phyloP scores from a whole-genome alignment of 2,329 filamentous ascomycete species.

The Fusarium vanettenii region DNA sequence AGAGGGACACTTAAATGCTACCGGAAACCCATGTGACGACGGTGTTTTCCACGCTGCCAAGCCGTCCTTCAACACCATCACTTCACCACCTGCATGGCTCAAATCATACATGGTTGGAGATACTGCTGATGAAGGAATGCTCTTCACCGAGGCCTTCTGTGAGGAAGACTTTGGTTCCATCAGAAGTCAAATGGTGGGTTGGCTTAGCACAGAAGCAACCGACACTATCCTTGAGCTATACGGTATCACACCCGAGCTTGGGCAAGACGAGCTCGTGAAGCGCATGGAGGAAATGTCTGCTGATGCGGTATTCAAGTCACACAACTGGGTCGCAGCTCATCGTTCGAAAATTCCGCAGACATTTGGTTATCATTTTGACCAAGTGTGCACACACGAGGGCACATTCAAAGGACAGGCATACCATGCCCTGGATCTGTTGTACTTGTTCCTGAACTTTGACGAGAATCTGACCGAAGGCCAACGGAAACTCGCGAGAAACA shows the following conservation, averaged over 20 bases:
- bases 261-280: background rate
- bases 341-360: slow-evolving; percentile 9
- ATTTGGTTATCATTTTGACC: slow-evolving; percentile 29
- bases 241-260: background rate
- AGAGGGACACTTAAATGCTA: slow-evolving; percentile 15
- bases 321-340: slow-evolving; percentile 23
- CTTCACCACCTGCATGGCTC: slow-evolving; percentile 16
- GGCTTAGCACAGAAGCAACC: background rate
- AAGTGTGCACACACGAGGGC: slow-evolving; percentile 20
- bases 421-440: slow-evolving; percentile 22
- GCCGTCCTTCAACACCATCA: background rate
- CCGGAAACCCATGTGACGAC: slow-evolving; percentile 27
- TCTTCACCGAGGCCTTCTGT: slow-evolving; percentile 11
- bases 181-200: background rate
- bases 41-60: slow-evolving; percentile 2
- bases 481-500: background rate
- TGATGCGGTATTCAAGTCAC: slow-evolving; percentile 13
- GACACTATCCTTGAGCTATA: slow-evolving; percentile 16
- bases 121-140: slow-evolving; percentile 24
- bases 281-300: slow-evolving; percentile 17
- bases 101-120: slow-evolving; percentile 28
- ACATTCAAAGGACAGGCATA: slow-evolving; percentile 22
- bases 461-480: slow-evolving; percentile 7
- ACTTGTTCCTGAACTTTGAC: slow-evolving; percentile 29
- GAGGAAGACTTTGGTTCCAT: background rate